These are phyloP conservation scores for Cicer pinnatifidum DNA, from an alignment of 306 rosid species.

Conservation along the genomic window DNA sequence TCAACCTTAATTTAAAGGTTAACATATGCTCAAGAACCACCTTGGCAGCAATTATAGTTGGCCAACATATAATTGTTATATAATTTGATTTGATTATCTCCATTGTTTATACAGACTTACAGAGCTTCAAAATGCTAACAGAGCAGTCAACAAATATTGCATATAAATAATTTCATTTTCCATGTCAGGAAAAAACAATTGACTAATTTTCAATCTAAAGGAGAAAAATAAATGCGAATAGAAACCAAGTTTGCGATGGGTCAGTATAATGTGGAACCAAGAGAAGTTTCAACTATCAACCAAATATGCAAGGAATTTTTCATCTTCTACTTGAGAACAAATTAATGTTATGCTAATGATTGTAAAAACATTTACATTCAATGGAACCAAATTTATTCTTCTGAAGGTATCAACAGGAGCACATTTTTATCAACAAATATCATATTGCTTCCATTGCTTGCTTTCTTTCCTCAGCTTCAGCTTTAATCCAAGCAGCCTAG, in stretches of 20 bases:
- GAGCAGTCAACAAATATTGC: not conserved
- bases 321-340: not conserved
- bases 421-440: not conserved
- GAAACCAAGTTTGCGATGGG: not conserved
- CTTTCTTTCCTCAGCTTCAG: slow-evolving; percentile 80
- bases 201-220: not conserved
- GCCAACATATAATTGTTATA: not conserved
- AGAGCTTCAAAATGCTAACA: not conserved
- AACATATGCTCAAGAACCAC: no score
- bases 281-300: not conserved
- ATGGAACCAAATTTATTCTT: not conserved
- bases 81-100: not conserved
- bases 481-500: slow-evolving; percentile 93
- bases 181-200: not conserved
- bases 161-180: not conserved
- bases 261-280: not conserved
- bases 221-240: not conserved
- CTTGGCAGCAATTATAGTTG: no score
- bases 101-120: not conserved
- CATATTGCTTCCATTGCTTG: slow-evolving; percentile 47
- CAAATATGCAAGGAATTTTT: not conserved
- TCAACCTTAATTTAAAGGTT: no score
- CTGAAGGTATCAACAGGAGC: no score
- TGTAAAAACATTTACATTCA: not conserved
- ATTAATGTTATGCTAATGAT: not conserved